phyloP scores from a whole-genome alignment of 768 basidiomycete species.

The Leccinum boreale region DNA sequence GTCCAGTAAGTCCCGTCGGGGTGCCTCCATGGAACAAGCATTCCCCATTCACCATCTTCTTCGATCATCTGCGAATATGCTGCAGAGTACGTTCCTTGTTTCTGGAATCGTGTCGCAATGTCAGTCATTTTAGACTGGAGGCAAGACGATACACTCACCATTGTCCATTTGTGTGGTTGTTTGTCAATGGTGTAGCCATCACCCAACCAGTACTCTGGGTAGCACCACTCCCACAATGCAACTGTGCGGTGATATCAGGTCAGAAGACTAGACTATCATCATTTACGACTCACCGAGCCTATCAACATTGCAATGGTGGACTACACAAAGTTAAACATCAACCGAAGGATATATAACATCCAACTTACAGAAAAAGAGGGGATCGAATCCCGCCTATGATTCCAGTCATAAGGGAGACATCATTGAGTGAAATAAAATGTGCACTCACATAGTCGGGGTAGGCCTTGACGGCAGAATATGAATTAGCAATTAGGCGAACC shows the following conservation, averaged over 20 bases:
- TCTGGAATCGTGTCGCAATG: slow-evolving; percentile 2
- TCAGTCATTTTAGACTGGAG: background rate
- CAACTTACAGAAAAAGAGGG: slow-evolving; percentile 24
- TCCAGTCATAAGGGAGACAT: background rate
- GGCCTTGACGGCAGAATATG: slow-evolving; percentile 2
- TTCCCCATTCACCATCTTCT: slow-evolving; percentile 15
- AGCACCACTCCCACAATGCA: slow-evolving; percentile 32
- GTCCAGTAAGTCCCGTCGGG: slow-evolving; percentile 25
- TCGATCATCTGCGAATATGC: slow-evolving; percentile 21
- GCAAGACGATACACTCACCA: slow-evolving; percentile 10
- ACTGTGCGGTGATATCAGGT: slow-evolving; percentile 5
- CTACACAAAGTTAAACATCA: slow-evolving; percentile 2
- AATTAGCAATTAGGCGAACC: background rate
- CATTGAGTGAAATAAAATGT: background rate
- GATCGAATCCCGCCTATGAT: slow-evolving; percentile 22
- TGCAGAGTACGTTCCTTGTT: slow-evolving; percentile 18
- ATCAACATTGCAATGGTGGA: slow-evolving; percentile 25
- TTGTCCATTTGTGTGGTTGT: slow-evolving; percentile 17
- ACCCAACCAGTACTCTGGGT: slow-evolving; percentile 28
- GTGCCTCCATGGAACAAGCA: slow-evolving; percentile 22
- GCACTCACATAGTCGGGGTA: slow-evolving; percentile 22
- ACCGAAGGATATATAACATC: background rate
- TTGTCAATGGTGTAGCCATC: slow-evolving; percentile 16
- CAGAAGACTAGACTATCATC: background rate
- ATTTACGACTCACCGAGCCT: slow-evolving; percentile 13